Evolutionary conservation across 2,329 filamentous ascomycete genomes (phyloP), one percentile per base, ranked within the genome.

Genomic region (Neofusicoccum umdonicola): DNA sequence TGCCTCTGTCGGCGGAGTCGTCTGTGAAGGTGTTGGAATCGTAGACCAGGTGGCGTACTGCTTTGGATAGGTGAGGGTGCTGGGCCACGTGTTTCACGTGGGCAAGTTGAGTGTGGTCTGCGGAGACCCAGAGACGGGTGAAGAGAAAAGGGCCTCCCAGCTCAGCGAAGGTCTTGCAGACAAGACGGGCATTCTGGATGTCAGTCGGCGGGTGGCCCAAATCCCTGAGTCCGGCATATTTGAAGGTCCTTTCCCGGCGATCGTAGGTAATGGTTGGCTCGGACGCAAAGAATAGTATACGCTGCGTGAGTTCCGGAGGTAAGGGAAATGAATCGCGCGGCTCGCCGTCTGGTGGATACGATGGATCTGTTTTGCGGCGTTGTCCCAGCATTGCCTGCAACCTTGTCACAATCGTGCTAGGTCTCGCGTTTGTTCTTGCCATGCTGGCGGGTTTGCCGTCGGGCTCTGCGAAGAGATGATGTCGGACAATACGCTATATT

Each of bases 151-250:
- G 17, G 15, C 35, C 34, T 8, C 44, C 60, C 17, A 54, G 22
- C 8, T 39, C 60, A 13, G 44, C 45, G 27, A 62, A 62, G 12
- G 60, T 9, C 15, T 19, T 50, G 60, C 60, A 62, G 12, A 52
- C 60, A 15, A 62, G 60, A 13, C 60, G 60, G 9, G 48, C 45
- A 19, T 52, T 62, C 19, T 52, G 1, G 13, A 62, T 62, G 37
- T 50, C 22, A 9, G 17, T 35, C 3, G 44, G 15, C 9, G 45
- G 19, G 12, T 62, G 60, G 13, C n/a, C 13, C 2, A 22, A 11
- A 13, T 39, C 9, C 8, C 60, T 35, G 2, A 13, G 60, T 17
- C 15, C 34, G 2, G 13, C 42, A 3, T 31, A 52, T 22, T 27
- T 41, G 27, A 27, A 52, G 7, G 7, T 31, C 17, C 39, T 19